These are phyloP conservation scores for Podila epicladia DNA, from an alignment of 192 early-diverging fungal species.

Conservation along the genomic window DNA sequence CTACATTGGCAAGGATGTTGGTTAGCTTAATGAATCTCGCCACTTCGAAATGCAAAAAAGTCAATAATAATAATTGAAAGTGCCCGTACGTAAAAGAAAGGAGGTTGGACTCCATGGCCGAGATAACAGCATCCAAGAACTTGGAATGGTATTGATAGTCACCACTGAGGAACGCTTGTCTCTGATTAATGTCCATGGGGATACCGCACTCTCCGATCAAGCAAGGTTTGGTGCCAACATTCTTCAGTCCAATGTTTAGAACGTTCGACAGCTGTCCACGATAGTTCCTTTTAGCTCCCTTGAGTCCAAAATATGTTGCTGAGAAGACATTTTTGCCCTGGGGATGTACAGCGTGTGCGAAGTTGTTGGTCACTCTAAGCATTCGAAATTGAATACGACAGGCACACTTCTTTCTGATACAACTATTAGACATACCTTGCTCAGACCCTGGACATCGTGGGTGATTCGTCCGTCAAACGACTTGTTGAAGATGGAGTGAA, in stretches of 20 bases:
- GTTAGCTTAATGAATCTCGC: background rate
- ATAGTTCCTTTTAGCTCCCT: slow-evolving; percentile 82
- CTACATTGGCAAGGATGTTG: slow-evolving; percentile 22
- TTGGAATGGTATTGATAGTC: slow-evolving; percentile 77
- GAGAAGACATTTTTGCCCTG: slow-evolving; percentile 77
- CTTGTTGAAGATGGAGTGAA: slow-evolving; percentile 79
- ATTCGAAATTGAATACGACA: background rate
- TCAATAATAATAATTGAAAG: background rate
- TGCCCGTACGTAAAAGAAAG: slow-evolving; percentile 74
- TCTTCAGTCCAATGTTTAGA: slow-evolving; percentile 60
- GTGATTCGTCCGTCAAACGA: slow-evolving; percentile 77
- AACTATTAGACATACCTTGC: slow-evolving; percentile 56
- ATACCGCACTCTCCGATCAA: slow-evolving; percentile 87
- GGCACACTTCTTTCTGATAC: too few relatives aligned
- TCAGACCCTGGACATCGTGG: slow-evolving; percentile 82
- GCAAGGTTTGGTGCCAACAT: slow-evolving; percentile 72
- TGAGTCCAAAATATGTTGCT: slow-evolving; percentile 82
- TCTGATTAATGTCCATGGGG: slow-evolving; percentile 88
- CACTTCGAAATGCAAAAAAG: background rate
- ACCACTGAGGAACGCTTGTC: slow-evolving; percentile 72
- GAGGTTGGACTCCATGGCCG: slow-evolving; percentile 75
- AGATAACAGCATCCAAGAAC: slow-evolving; percentile 82
- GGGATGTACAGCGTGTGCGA: slow-evolving; percentile 9
- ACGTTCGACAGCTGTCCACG: slow-evolving; percentile 76
- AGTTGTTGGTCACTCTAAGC: background rate